Conservation (phyloP, 1,139 yeast genomes). For the Schwanniomyces etchellsii region DNA sequence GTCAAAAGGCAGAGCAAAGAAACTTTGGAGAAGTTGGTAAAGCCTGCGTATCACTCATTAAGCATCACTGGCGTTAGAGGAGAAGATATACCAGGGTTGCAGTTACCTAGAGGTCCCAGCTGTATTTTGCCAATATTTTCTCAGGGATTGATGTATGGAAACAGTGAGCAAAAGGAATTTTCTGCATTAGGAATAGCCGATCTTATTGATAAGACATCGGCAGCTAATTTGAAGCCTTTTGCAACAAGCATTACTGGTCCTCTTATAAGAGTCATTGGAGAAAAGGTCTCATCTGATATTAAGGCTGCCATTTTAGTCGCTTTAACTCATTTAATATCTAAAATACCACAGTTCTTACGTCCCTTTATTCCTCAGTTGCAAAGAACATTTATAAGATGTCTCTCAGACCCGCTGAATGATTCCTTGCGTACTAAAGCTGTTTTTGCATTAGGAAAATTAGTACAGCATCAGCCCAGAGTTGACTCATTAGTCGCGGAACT, state of each 20-base stretch:
- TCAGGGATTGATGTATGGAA: conserved; percentile 95
- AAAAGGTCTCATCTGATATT: conserved; percentile 82
- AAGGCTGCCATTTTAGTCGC: conserved; percentile 89
- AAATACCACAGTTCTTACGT: conserved; percentile 86
- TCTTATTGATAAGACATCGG: conserved; percentile 80
- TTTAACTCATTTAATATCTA: conserved; percentile 66
- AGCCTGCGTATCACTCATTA: conserved; percentile 73
- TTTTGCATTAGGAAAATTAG: conserved; percentile 78
- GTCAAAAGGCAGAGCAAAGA: conserved; percentile 72
- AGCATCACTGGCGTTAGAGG: conserved; percentile 59
- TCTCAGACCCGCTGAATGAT: conserved; percentile 72
- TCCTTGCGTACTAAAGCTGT: conserved; percentile 83
- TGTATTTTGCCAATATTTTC: conserved; percentile 86
- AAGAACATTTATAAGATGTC: conserved; percentile 90
- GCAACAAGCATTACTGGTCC: conserved; percentile 97
- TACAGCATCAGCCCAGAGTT: conserved; percentile 86
- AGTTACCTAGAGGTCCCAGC: conserved; percentile 80
- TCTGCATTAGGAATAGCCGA: conserved; percentile 90
- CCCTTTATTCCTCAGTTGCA: conserved; percentile 98
- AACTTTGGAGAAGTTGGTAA: conserved; percentile 67
- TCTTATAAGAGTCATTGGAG: conserved; percentile 95
- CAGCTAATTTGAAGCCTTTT: conserved; percentile 73
- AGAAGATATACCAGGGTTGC: conserved; percentile 69
- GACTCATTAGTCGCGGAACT: conserved; percentile 88
- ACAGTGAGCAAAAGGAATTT: conserved; percentile 72